These are phyloP conservation scores for Arthroderma uncinatum DNA, from an alignment of 2,329 filamentous ascomycete species.

Conservation along the genomic window DNA sequence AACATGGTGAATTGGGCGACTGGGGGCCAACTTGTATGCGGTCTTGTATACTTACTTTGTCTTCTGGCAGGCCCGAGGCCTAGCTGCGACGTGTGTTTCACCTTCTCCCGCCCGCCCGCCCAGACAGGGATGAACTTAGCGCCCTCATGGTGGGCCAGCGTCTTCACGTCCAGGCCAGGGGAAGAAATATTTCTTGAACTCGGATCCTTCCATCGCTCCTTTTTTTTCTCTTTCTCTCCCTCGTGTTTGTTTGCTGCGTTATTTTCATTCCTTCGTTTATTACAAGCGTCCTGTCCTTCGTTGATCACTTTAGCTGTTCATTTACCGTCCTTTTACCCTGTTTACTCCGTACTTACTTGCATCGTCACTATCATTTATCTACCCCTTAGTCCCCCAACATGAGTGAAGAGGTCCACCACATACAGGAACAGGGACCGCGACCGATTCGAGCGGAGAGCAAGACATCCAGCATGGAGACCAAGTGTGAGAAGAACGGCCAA, in stretches of 20 bases:
- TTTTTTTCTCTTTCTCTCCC: neutral
- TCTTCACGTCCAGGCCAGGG: neutral
- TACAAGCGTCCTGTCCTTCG: neutral
- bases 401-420: neutral
- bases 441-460: neutral
- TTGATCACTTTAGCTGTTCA: neutral
- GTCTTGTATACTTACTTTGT: neutral
- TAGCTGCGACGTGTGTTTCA: neutral
- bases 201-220: neutral
- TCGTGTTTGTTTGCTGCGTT: neutral
- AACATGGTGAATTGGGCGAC: neutral
- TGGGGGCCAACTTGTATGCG: neutral
- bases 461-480: neutral
- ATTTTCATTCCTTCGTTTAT: neutral
- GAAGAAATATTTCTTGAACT: neutral
- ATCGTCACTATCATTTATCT: neutral
- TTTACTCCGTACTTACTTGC: neutral
- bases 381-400: neutral
- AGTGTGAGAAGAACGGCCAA: neutral
- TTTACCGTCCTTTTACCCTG: neutral
- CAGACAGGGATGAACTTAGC: neutral
- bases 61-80: neutral
- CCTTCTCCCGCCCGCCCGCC: neutral
- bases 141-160: neutral
- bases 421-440: neutral